phyloP scores from a whole-genome alignment of 1,284 basidiomycete species.

The Wallemia mellicola region DNA sequence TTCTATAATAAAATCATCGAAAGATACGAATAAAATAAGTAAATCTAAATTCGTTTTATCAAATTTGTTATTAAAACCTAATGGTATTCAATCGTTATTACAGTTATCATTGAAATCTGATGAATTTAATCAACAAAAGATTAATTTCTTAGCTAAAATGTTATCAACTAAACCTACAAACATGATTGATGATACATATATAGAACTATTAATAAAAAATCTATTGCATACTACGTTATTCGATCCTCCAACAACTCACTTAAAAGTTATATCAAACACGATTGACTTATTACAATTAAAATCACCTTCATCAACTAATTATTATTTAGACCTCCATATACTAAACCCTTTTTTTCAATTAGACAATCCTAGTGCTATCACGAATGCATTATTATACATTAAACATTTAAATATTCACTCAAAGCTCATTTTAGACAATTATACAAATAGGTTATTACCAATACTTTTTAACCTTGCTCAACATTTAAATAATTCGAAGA shows the following conservation, averaged over 20 bases:
- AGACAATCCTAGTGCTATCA: too few species aligned
- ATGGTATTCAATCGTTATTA: not conserved
- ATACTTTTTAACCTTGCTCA: not conserved
- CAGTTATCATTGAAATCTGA: not conserved
- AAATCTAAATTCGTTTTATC: not conserved
- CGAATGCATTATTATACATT: not conserved
- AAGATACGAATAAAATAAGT: too few species aligned
- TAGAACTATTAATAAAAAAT: not conserved
- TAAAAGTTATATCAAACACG: not conserved
- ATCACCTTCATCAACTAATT: not conserved
- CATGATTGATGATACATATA: not conserved
- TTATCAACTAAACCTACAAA: not conserved
- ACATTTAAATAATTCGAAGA: not conserved
- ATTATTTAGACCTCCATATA: too few species aligned
- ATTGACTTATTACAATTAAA: not conserved
- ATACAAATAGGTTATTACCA: not conserved
- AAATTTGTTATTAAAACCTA: not conserved
- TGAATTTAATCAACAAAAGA: not conserved
- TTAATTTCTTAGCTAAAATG: not conserved
- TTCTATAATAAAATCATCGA: not conserved
- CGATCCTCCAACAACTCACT: not conserved
- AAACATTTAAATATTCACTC: not conserved
- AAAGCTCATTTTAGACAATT: not conserved
- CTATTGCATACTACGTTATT: not conserved
- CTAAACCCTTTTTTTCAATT: too few species aligned